Percentiles rank a stretch among this genome's conserved stretches.
These are phyloP conservation scores for Phoma sp. DNA, from an alignment of 2,329 filamentous ascomycete species.

Conservation along the genomic window DNA sequence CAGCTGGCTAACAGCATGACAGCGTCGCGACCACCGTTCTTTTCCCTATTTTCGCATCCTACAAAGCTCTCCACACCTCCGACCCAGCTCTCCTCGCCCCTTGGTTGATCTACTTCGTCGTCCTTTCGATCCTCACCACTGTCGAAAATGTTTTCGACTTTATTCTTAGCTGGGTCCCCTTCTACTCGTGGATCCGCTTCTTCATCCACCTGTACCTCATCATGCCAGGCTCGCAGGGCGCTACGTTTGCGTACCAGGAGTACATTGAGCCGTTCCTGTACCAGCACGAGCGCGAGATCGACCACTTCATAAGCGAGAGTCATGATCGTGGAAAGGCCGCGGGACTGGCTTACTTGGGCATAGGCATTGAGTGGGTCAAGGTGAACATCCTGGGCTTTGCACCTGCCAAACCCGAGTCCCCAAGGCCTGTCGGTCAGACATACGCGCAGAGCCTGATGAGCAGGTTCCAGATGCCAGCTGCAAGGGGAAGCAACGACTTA, in stretches of 20 bases:
- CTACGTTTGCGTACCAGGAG: slow-evolving; percentile 81
- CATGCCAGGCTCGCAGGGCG: slow-evolving; percentile 95
- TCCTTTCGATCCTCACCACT: slow-evolving; percentile 80
- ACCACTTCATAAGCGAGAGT: slow-evolving; percentile 82
- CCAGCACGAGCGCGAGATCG: slow-evolving; percentile 87
- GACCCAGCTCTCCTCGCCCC: slow-evolving; percentile 89
- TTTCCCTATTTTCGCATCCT: slow-evolving; percentile 95
- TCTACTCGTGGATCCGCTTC: slow-evolving; percentile 91
- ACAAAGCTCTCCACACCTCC: slow-evolving; percentile 94
- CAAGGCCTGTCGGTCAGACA: slow-evolving; percentile 56
- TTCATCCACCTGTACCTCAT: slow-evolving; percentile 91
- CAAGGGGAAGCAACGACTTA: slow-evolving; percentile 72
- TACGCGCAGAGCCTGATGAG: slow-evolving; percentile 86
- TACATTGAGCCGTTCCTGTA: slow-evolving; percentile 88
- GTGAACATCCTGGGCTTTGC: slow-evolving; percentile 81
- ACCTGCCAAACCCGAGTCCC: slow-evolving; percentile 54
- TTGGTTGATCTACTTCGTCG: slow-evolving; percentile 99
- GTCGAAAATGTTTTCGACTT: slow-evolving; percentile 89
- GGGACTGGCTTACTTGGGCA: slow-evolving; percentile 67
- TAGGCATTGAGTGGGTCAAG: slow-evolving; percentile 64
- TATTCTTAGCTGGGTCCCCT: slow-evolving; percentile 88
- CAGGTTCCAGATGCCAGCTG: slow-evolving; percentile 82
- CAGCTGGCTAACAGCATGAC: slow-evolving; percentile 24
- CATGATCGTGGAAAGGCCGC: slow-evolving; percentile 81
- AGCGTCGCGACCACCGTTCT: slow-evolving; percentile 74